phyloP scores from a whole-genome alignment of 192 early-diverging fungal genomes.

The Rhizophagus prolifer region DNA sequence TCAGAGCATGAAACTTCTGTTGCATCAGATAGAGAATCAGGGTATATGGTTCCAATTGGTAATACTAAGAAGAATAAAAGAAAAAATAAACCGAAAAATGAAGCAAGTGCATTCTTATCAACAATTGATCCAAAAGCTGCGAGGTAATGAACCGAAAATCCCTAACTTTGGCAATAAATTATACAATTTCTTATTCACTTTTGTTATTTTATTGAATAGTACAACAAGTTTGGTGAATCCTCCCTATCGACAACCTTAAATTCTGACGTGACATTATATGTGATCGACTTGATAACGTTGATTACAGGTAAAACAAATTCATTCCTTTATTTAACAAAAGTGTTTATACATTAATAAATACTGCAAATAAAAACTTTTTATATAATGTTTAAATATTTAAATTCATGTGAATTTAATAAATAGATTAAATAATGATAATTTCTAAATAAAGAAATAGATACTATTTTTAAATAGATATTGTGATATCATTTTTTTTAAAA shows the following conservation, averaged over 20 bases:
- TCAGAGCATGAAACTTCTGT: slow-evolving; percentile 25
- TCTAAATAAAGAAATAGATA: too few species aligned
- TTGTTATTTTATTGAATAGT: background rate
- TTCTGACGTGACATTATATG: background rate
- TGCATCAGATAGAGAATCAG: slow-evolving; percentile 18
- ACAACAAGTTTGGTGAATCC: slow-evolving; percentile 22
- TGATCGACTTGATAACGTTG: background rate
- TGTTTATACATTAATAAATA: background rate
- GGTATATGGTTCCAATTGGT: slow-evolving; percentile 1
- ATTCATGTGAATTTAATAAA: too few species aligned
- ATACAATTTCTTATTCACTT: background rate
- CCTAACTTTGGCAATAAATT: too few species aligned
- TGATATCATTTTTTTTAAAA: too few species aligned
- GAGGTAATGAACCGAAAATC: background rate
- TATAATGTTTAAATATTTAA: too few species aligned
- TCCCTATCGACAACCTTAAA: slow-evolving; percentile 8
- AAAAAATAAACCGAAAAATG: background rate
- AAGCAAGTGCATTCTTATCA: slow-evolving; percentile 15
- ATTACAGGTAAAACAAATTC: background rate
- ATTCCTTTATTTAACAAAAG: background rate
- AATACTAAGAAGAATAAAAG: background rate
- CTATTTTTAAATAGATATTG: too few species aligned
- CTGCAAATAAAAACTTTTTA: too few species aligned
- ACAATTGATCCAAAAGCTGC: slow-evolving; percentile 7
- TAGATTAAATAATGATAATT: too few species aligned